Base-by-base conservation (phyloP, 768 basidiomycete species). In the Myochromella boudieri region DNA sequence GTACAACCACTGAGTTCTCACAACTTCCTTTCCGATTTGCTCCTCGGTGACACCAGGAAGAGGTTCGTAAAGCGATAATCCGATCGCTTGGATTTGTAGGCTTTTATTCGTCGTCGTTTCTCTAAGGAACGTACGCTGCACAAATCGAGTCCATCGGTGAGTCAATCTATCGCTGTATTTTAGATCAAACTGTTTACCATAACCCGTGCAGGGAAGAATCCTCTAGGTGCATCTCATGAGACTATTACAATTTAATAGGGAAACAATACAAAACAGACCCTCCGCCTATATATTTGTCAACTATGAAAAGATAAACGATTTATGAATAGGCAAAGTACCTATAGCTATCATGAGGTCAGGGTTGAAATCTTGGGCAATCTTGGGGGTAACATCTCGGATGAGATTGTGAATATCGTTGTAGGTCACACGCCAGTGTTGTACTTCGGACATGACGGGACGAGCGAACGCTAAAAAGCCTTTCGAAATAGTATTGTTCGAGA, bases 1-100 rank as follows among this genome's bases (percentile, higher is more conserved):
- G 62, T 65, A 90, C 88, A 98, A 72, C 97, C 97, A 99, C 67
- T 99, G 97, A 12, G 95, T 99, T 44, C 95, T 80, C 57, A 97
- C 74, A 53, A 99, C 91, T 63, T 97, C 85, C 49, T 71, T 77
- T 39, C 90, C 90, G 41, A 93, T 77, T 62, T 85, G 80, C 56
- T 92, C 82, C 22, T 67, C 81, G 1, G 82, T 82, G 3, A 81
- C 78, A 14, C 85, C 91, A 4, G 84, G 84, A 14, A 98, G 74
- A 21, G 88, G 81, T 64, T 99, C 97, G 58, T 99, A 99, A 3
- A 99, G 76, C 4, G 93, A 95, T 25, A 99, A 80, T 2, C 97
- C 95, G 54, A 99, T 97, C 4, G 97, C 95, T 65, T 94, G 91
- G 54, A 97, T 97, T 37, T 91, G 89, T 42, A 98, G 82, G 46